A percentile compares a stretch with the other conserved stretches of the same genome.
These are phyloP conservation scores for Pseudogymnoascus sp. DNA, from an alignment of 2,329 filamentous ascomycete species.

Conservation along the genomic window DNA sequence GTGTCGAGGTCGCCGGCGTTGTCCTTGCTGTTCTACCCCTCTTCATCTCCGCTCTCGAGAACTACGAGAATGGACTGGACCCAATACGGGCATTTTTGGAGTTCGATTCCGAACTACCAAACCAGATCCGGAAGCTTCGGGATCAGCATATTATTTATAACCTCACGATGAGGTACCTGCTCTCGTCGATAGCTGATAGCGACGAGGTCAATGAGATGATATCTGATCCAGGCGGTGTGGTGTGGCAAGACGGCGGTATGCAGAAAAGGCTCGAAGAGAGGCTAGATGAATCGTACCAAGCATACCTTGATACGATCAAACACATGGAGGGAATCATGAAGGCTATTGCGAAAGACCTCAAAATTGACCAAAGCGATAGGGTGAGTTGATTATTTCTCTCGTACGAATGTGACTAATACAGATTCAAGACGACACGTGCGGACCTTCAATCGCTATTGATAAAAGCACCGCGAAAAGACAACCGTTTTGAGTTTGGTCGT, in stretches of 20 bases:
- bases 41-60: constrained; percentile 5
- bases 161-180: background rate
- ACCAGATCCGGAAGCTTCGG: background rate
- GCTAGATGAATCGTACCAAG: background rate
- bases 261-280: background rate
- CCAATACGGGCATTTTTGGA: background rate
- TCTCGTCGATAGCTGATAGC: background rate
- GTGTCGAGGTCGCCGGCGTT: background rate
- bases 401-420: background rate
- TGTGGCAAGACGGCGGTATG: background rate
- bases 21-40: constrained; percentile 10
- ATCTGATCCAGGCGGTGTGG: background rate
- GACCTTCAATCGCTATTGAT: background rate
- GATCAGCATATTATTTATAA: background rate
- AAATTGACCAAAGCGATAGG: background rate
- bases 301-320: constrained; percentile 1
- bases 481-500: background rate
- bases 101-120: background rate
- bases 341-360: background rate
- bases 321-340: constrained; percentile 8
- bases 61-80: constrained; percentile 2
- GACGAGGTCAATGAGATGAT: background rate
- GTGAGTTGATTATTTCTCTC: background rate
- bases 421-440: constrained; percentile 6
- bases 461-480: constrained; percentile 5